Evolutionary conservation across 768 basidiomycete genomes (phyloP), one percentile per base, ranked within the genome.

Genomic region (Tricholoma bakamatsutake): DNA sequence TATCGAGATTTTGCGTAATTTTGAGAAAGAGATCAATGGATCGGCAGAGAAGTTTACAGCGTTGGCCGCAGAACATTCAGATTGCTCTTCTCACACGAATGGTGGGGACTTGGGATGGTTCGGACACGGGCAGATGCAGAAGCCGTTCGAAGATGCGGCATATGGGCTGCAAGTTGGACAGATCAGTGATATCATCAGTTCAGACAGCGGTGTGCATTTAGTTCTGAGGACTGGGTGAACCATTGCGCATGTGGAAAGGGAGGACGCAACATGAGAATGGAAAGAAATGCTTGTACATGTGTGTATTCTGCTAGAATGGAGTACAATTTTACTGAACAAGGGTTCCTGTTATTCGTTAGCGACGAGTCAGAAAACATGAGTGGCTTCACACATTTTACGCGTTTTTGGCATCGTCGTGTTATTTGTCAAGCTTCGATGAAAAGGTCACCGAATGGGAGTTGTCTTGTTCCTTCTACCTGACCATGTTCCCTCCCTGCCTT

Each of bases 161-260:
- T 95, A 80, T 69, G 80, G 72, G 2, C 76, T 94, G 59, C 66
- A 83, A 48, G 80, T 87, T 18, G 90, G 85, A 7, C 71, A 89
- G 71, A 85, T 94, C 66, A 92, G 90, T 69, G 87, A 83, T 28
- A 73, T 93, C 46, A 82, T 98, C 66, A 83, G 81, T 63, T 89
- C 96, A 46, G 95, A 98, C 61, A 95, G 93, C 62, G 97, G 97
- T 17, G 93, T 98, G 18, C 97, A 99, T 70, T 65, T 98, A 61
- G 89, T 99, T 65, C 73, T 96, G 71, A 81, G 97, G 65, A 94
- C 91, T 52, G 91, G 75, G 15, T 92, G 72, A 82, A 56, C 9
- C 17, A 30, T 37, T 15, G 34, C 18, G n/a, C 37, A 2, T 51
- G 33, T 37, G 8, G 11, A 34, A 37, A 15, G 18, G 17, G 24